These are phyloP conservation scores for Populus nigra DNA, from an alignment of 345 rosid genomes.

Conservation along the genomic window DNA sequence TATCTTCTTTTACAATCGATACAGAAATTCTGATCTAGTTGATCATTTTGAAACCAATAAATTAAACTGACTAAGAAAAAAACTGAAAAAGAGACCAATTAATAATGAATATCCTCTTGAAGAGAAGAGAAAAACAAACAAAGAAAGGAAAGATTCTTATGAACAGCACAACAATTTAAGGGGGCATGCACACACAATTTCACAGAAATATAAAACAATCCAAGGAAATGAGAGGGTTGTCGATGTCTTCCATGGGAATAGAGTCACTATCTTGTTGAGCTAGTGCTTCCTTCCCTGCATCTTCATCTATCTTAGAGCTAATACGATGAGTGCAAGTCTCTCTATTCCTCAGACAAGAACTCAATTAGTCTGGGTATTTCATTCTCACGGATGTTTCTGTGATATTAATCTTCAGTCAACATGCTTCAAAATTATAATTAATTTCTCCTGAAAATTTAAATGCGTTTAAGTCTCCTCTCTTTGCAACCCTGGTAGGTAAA, in stretches of 20 bases:
- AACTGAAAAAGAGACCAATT: neutral
- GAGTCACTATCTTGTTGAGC: slow-evolving; percentile 29
- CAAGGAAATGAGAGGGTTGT: slow-evolving; percentile 76
- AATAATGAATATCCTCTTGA: neutral
- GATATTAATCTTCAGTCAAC: no score
- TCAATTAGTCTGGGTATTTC: no score
- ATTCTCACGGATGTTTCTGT: no score
- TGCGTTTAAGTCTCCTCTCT: no score
- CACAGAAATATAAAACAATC: slow-evolving; percentile 92
- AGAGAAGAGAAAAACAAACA: neutral
- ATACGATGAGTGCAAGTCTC: slow-evolving; percentile 58
- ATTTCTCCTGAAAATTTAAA: no score
- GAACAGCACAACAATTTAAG: neutral
- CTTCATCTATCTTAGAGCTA: slow-evolving; percentile 52
- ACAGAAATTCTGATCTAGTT: slow-evolving; percentile 7
- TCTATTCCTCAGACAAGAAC: slow-evolving; percentile 30
- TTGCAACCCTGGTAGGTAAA: no score
- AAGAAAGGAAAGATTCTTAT: neutral
- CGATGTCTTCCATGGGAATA: slow-evolving; percentile 49
- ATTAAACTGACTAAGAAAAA: neutral
- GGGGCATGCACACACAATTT: slow-evolving; percentile 11
- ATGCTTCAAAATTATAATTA: no score
- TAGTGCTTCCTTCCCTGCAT: slow-evolving; percentile 36
- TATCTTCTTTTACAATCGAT: neutral
- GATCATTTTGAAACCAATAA: neutral